Evolutionary conservation across 768 basidiomycete genomes (phyloP).

Genomic region (Boletus reticulatus): DNA sequence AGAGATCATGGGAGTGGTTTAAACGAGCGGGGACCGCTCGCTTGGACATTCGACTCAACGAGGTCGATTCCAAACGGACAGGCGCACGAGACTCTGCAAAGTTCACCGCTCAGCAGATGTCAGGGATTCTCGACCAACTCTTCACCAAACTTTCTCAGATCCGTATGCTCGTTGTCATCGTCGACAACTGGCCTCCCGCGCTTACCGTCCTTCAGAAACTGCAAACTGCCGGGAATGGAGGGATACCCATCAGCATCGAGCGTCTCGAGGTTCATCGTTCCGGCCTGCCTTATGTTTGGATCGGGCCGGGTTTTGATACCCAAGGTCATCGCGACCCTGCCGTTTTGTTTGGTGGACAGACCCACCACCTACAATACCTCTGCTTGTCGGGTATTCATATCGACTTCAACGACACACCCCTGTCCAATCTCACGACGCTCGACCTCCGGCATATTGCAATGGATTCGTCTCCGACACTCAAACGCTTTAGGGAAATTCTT

Average conservation of each 20-base stretch:
- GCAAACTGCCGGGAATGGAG: conserved; percentile 32
- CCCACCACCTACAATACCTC: conserved; percentile 48
- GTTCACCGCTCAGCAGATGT: conserved; percentile 45
- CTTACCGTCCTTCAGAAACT: conserved; percentile 52
- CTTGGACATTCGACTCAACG: conserved; percentile 64
- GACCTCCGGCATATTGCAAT: conserved; percentile 63
- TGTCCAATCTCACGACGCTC: conserved; percentile 58
- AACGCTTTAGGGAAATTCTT: conserved; percentile 54
- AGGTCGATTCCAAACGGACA: conserved; percentile 26
- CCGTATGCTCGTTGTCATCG: conserved; percentile 56
- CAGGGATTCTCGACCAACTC: conserved; percentile 47
- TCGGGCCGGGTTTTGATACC: conserved; percentile 41
- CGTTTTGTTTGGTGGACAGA: conserved; percentile 50
- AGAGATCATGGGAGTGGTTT: conserved; percentile 55
- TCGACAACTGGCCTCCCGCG: conserved; percentile 54
- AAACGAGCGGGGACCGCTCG: conserved; percentile 52
- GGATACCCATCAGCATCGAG: conserved; percentile 45
- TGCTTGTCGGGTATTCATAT: conserved; percentile 59
- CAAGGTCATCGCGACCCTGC: conserved; percentile 32
- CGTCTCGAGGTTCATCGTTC: conserved; percentile 65
- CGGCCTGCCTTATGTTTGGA: conserved; percentile 45
- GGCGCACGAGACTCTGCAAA: conserved; percentile 27
- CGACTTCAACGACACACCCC: conserved; percentile 50
- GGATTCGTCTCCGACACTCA: conserved; percentile 46
- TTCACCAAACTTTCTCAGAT: conserved; percentile 55